phyloP scores from a whole-genome alignment of 2,329 filamentous ascomycete genomes.

The Aspergillus sp. region DNA sequence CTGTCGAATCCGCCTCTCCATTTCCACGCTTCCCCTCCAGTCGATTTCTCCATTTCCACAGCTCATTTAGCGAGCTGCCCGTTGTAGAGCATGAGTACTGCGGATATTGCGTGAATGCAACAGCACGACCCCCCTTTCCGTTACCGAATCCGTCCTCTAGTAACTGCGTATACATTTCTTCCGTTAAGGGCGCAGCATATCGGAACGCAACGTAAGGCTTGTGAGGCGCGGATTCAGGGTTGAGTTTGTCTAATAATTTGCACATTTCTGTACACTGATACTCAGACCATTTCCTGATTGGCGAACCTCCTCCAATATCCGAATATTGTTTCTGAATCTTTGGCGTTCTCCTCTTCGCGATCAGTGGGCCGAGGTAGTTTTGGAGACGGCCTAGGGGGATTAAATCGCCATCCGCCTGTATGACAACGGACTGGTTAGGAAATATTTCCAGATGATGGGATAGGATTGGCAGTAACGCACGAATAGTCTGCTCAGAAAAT shows the following conservation, averaged over 20 bases:
- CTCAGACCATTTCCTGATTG: slow-evolving; percentile 97
- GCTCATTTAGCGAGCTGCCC: slow-evolving; percentile 90
- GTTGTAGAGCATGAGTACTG: slow-evolving; percentile 99
- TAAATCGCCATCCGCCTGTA: slow-evolving; percentile 82
- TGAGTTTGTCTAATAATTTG: slow-evolving; percentile 88
- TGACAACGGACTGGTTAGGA: slow-evolving; percentile 7
- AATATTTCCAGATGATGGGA: background rate
- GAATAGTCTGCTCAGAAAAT: slow-evolving; percentile 88
- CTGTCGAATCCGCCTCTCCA: slow-evolving; percentile 55
- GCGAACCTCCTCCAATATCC: slow-evolving; percentile 94
- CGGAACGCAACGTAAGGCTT: slow-evolving; percentile 97
- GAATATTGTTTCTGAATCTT: slow-evolving; percentile 97
- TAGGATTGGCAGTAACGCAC: slow-evolving; percentile 53
- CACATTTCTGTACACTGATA: slow-evolving; percentile 94
- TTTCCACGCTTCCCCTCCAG: slow-evolving; percentile 73
- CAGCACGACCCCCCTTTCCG: slow-evolving; percentile 85
- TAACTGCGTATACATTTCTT: slow-evolving; percentile 84
- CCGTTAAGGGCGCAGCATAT: slow-evolving; percentile 89
- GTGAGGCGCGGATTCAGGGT: slow-evolving; percentile 90
- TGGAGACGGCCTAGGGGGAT: slow-evolving; percentile 95
- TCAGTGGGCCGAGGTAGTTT: slow-evolving; percentile 83
- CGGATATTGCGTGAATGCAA: slow-evolving; percentile 97
- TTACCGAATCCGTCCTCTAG: slow-evolving; percentile 87
- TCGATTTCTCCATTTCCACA: slow-evolving; percentile 92
- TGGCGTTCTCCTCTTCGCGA: slow-evolving; percentile 82